Evolutionary conservation across 192 early-diverging fungal species (phyloP).

Genomic region (Coemansia sp.): DNA sequence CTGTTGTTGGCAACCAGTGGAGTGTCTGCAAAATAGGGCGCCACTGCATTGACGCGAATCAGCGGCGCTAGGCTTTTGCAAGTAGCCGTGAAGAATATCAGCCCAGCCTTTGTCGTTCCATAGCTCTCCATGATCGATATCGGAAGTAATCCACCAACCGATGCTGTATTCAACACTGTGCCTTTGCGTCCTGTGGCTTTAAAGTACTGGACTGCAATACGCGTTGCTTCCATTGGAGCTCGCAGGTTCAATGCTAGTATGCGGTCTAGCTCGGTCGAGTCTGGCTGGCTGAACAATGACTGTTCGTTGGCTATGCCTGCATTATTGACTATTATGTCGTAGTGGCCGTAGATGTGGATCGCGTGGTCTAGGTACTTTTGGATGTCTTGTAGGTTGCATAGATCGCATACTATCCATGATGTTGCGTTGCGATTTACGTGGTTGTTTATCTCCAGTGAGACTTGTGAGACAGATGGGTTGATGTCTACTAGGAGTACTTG

Average conservation of each 20-base stretch:
- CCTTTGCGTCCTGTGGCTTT: constrained; percentile 54
- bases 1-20: constrained; percentile 55
- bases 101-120: constrained; percentile 76
- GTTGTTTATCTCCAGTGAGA: constrained; percentile 28
- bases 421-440: constrained; percentile 1
- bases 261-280: constrained; percentile 60
- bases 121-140: constrained; percentile 70
- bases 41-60: constrained; percentile 69
- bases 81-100: constrained; percentile 64
- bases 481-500: constrained; percentile 46
- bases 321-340: constrained; percentile 68
- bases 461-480: constrained; percentile 14
- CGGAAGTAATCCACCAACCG: constrained; percentile 67
- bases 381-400: constrained; percentile 36
- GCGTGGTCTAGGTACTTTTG: constrained; percentile 53
- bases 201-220: constrained; percentile 70
- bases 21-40: constrained; percentile 64
- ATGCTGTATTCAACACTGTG: constrained; percentile 76
- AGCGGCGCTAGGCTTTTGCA: constrained; percentile 49
- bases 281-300: constrained; percentile 57
- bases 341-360: constrained; percentile 58
- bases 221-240: constrained; percentile 75
- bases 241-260: constrained; percentile 73
- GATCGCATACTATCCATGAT: constrained; percentile 50
- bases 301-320: constrained; percentile 63